A percentile compares a stretch with the other conserved stretches of the same genome.
These are phyloP conservation scores for Suhomyces choctaworum DNA, from an alignment of 1,139 yeast species.

Conservation along the genomic window DNA sequence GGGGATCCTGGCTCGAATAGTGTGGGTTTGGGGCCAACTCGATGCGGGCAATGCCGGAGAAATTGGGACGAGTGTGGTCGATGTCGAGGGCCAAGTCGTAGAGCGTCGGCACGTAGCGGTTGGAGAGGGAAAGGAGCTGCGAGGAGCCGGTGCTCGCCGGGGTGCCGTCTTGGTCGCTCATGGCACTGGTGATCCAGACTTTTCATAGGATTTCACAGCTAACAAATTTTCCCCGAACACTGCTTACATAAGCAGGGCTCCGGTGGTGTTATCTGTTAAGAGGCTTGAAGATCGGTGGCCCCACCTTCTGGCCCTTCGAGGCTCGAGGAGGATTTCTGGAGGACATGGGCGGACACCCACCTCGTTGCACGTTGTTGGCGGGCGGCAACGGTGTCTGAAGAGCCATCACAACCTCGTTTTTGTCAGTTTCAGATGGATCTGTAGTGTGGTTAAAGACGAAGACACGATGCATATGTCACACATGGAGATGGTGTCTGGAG, in stretches of 20 bases:
- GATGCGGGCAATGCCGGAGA: constrained; percentile 47
- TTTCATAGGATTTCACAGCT: constrained; percentile 4
- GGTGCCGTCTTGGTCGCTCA: constrained; percentile 4
- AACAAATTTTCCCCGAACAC: constrained; percentile 5
- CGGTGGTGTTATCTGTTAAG: background rate
- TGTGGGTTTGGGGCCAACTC: constrained; percentile 29
- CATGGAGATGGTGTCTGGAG: too few species aligned
- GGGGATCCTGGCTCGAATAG: constrained; percentile 22
- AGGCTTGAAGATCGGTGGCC: background rate
- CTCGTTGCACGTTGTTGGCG: too few species aligned
- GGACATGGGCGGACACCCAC: too few species aligned
- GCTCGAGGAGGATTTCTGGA: too few species aligned
- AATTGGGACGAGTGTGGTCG: constrained; percentile 55
- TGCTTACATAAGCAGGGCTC: constrained; percentile 1
- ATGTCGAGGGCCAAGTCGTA: constrained; percentile 47
- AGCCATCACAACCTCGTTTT: too few species aligned
- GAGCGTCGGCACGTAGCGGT: constrained; percentile 40
- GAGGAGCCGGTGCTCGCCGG: constrained; percentile 2
- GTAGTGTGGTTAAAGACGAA: too few species aligned
- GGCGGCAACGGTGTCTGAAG: too few species aligned
- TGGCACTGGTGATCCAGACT: constrained; percentile 1
- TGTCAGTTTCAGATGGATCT: too few species aligned
- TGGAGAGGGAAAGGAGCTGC: constrained; percentile 26
- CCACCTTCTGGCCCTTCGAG: too few species aligned
- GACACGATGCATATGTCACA: too few species aligned